These are phyloP conservation scores for Mycocentrospora acerina DNA, from an alignment of 2,329 filamentous ascomycete species.

Conservation along the genomic window DNA sequence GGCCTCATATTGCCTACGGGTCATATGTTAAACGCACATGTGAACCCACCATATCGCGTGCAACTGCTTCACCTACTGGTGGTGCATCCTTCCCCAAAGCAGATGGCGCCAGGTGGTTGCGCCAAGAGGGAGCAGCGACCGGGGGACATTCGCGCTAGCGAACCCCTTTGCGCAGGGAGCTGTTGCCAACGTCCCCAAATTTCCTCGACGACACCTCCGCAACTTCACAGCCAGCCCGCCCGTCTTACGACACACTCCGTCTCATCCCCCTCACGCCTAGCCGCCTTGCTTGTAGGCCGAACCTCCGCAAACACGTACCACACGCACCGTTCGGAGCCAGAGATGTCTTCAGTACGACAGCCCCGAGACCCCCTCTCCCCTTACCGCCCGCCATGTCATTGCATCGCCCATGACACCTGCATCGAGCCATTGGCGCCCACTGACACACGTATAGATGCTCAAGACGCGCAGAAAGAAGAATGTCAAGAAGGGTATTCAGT, in stretches of 20 bases:
- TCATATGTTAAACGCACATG: too few species aligned
- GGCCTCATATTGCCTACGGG: too few species aligned
- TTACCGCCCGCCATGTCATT: constrained; percentile 23
- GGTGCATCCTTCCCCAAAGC: constrained; percentile 15
- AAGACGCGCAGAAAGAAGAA: constrained; percentile 99
- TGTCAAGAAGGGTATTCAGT: constrained; percentile 99
- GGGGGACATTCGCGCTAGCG: constrained; percentile 36
- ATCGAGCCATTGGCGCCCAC: constrained; percentile 21
- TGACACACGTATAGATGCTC: constrained; percentile 48
- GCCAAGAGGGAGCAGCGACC: constrained; percentile 36
- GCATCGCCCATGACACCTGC: constrained; percentile 13
- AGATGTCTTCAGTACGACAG: constrained; percentile 42
- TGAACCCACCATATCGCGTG: too few species aligned
- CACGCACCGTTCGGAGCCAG: constrained; percentile 23
- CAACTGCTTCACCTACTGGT: constrained; percentile 1
- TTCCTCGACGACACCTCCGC: constrained; percentile 40
- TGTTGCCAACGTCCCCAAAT: constrained; percentile 44
- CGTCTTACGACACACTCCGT: constrained; percentile 17
- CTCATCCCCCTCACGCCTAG: constrained; percentile 18
- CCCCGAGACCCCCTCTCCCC: constrained; percentile 24
- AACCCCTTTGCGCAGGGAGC: constrained; percentile 44
- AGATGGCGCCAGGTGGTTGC: constrained; percentile 26
- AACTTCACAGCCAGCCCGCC: constrained; percentile 26
- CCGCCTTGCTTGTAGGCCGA: constrained; percentile 22
- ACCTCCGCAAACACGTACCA: constrained; percentile 19